Conservation (phyloP, 2,329 filamentous ascomycete species). For the Fusarium tanahbumbuense region DNA sequence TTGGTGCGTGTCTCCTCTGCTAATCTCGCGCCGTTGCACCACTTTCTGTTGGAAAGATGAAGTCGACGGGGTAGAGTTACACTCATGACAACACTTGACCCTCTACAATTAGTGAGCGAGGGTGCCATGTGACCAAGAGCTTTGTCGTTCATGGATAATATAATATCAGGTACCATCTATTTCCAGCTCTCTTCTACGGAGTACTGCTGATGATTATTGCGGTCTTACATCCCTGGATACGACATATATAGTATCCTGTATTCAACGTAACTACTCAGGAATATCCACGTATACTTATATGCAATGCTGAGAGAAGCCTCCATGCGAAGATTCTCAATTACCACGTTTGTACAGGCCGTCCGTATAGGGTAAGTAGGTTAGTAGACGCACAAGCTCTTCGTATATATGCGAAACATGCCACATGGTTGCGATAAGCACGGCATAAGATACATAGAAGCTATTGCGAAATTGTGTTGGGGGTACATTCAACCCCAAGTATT, state of each 20-base stretch:
- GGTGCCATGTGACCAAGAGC: neutral
- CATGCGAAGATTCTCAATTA: neutral
- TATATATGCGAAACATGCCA: neutral
- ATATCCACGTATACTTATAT: too few species aligned
- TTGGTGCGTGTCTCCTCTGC: constrained; percentile 14
- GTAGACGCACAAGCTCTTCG: neutral
- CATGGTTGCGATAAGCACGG: neutral
- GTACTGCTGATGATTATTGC: neutral
- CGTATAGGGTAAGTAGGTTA: neutral
- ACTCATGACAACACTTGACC: neutral
- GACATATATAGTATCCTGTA: neutral
- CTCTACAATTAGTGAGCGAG: neutral
- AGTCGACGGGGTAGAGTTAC: constrained; percentile 1
- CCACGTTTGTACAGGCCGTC: neutral
- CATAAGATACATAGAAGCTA: neutral
- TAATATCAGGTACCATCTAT: neutral
- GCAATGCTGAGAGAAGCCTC: neutral
- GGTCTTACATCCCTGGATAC: neutral
- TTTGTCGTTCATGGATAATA: neutral
- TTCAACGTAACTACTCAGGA: neutral
- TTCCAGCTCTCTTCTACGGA: neutral
- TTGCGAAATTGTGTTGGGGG: neutral
- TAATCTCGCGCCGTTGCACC: constrained; percentile 20
- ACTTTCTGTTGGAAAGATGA: constrained; percentile 10
- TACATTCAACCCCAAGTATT: neutral